These are phyloP conservation scores for Leccinum boreale DNA, from an alignment of 768 basidiomycete species.

Conservation along the genomic window DNA sequence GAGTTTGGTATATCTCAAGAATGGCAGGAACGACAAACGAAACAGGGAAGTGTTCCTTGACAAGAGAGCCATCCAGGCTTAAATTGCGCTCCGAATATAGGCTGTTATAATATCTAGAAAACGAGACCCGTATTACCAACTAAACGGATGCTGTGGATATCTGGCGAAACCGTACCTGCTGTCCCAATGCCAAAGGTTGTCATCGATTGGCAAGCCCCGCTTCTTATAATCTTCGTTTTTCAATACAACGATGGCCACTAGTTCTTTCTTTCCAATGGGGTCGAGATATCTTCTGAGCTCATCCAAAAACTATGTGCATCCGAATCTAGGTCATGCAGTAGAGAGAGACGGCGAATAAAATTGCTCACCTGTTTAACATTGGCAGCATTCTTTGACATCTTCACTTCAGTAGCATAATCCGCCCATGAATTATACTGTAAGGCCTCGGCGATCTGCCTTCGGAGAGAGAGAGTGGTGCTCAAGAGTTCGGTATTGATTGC, in stretches of 20 bases:
- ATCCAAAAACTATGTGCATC: slow-evolving; percentile 55
- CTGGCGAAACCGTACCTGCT: slow-evolving; percentile 51
- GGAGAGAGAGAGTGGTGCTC: slow-evolving; percentile 60
- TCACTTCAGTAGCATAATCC: slow-evolving; percentile 77
- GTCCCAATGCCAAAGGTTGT: slow-evolving; percentile 77
- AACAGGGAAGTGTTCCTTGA: slow-evolving; percentile 91
- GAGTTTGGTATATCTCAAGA: slow-evolving; percentile 77
- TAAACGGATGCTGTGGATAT: not conserved
- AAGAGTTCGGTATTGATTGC: slow-evolving; percentile 68
- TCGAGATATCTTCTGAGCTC: slow-evolving; percentile 69
- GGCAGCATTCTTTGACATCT: slow-evolving; percentile 73
- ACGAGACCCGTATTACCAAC: not conserved
- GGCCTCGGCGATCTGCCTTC: slow-evolving; percentile 62
- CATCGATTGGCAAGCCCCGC: slow-evolving; percentile 58
- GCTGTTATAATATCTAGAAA: slow-evolving; percentile 31
- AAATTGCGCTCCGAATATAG: slow-evolving; percentile 61
- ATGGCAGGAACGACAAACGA: slow-evolving; percentile 79
- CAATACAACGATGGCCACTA: slow-evolving; percentile 58
- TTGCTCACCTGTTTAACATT: slow-evolving; percentile 50
- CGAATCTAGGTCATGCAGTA: not conserved
- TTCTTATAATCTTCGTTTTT: slow-evolving; percentile 71
- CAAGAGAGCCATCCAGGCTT: slow-evolving; percentile 67
- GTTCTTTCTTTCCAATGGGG: slow-evolving; percentile 69
- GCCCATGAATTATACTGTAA: slow-evolving; percentile 79
- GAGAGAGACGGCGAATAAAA: not conserved